Base-by-base conservation (phyloP, 768 basidiomycete genomes). In the Amyloporia xantha region DNA sequence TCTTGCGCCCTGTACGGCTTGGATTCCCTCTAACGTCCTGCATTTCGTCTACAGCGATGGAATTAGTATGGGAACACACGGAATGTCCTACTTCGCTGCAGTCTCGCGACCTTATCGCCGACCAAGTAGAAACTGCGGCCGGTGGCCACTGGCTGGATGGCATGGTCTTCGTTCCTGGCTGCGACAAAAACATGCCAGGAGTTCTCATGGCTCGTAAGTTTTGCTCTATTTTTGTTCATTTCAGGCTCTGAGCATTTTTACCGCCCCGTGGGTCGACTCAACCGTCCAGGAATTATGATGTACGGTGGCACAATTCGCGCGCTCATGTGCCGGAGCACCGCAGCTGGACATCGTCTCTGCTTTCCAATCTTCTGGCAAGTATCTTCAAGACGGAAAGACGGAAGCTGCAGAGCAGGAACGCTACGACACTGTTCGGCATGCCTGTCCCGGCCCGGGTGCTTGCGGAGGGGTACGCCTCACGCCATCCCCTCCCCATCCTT, bases 111-210 rank as follows among this genome's bases (percentile, higher is more conserved):
- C 77, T 98, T 41, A 99, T 99, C 59, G 96, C 96, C 52, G 96
- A 98, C 69, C 83, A 86, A 62, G 94, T 99, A 17, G 95, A 98
- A 71, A 90, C 90, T 10, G 93, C 91, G 15, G 94, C 86, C 24
- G 95, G 89, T 12, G 96, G 95, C 4, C 96, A 99, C 64, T 96
- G 94, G 82, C 79, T 99, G 12, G 96, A 98, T 60, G 96, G 92
- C 35, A 90, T 96, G 87, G 91, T 97, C 33, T 92, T 91, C 51
- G 76, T 99, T 47, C 96, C 96, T 19, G 96, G 94, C 35, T 98
- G 92, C 64, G 95, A 99, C 74, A 99, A 99, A 72, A 99, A 99
- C 71, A 98, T 99, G 95, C 96, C 96, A n/a, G 96, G 96, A 52
- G 94, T 96, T 30, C 74, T 97, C 59, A 99, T 99, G 79, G 96